Base-by-base conservation (phyloP, 331 rosid genomes). In the Cydonia oblonga region DNA sequence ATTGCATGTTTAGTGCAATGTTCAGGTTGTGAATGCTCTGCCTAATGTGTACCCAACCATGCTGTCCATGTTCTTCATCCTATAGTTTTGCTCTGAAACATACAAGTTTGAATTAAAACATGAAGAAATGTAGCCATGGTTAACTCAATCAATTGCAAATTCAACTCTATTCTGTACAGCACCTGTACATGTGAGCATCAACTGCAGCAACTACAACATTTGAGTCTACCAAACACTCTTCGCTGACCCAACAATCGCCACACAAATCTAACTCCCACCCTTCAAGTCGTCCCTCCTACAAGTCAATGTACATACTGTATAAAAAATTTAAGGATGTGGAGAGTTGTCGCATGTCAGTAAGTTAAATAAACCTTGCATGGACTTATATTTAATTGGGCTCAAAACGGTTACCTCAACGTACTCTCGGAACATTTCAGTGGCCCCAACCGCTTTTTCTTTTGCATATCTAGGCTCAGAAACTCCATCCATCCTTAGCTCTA, bases 191-290 rank as follows among this genome's bases (percentile, higher is more conserved):
- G 62, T 69, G 86, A 78, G 97, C 98, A 67, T 93, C 97, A 77
- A 93, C 79, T 33, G 86, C 86, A 25, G 92, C 84, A 49, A 92
- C 76, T 9, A 78, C 61, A 16, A 91, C 97, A 56, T 84, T 83
- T 66, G 86, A 78, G 82, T 90, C 95, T 22, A 86, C 91, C 40
- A 93, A 86, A 66, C 98, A 91, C 35, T 92, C 97, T 72, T 91
- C 97, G 30, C 96, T 89, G 54, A 93, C 98, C 98, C 98, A 93
- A 78, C 98, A 93, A 75, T 89, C 86, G 75, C 97, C 95, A 74
- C 98, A 91, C 23, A 90, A 80, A 42, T 91, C 97, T 70, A 93
- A 76, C 29, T 90, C 96, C 98, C 97, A 93, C 75, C 96, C 98
- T 81, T 84, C 83, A 46, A 91, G 72, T 75, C 81, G 63, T 40